Conservation (phyloP, 352 stramenopile species). For the Pythium pyrilobum region DNA sequence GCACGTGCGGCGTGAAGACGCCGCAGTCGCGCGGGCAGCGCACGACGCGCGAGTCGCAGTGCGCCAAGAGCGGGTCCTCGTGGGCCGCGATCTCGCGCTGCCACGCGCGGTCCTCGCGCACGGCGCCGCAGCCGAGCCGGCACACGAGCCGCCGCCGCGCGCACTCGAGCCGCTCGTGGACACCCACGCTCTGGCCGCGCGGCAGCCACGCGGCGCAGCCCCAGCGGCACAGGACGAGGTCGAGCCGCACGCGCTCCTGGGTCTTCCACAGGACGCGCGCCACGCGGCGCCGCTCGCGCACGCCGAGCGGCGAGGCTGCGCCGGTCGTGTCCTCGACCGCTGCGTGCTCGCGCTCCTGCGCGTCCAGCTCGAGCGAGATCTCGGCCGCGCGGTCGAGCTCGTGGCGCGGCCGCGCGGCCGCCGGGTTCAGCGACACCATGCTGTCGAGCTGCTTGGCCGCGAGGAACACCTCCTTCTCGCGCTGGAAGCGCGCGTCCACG, state of each 20-base stretch:
- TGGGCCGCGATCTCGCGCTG: conserved; percentile 44
- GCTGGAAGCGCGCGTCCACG: conserved; percentile 50
- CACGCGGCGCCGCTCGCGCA: conserved; percentile 47
- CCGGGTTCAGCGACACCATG: conserved; percentile 33
- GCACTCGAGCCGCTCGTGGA: conserved; percentile 58
- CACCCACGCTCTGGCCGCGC: conserved; percentile 30
- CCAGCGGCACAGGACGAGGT: conserved; percentile 47
- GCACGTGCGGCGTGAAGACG: conserved; percentile 48
- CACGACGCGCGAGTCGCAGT: conserved; percentile 48
- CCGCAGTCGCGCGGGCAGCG: conserved; percentile 62
- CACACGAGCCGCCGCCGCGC: conserved; percentile 55
- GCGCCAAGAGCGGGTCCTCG: conserved; percentile 33
- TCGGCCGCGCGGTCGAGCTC: conserved; percentile 41
- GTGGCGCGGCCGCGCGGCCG: conserved; percentile 18
- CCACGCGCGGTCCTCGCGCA: conserved; percentile 48
- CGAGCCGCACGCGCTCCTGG: conserved; percentile 27
- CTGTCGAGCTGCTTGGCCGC: conserved; percentile 29
- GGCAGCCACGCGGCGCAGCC: conserved; percentile 54
- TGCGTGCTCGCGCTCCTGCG: conserved; percentile 43
- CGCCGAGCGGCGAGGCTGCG: conserved; percentile 5
- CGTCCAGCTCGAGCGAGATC: conserved; percentile 35
- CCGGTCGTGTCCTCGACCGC: conserved; percentile 41
- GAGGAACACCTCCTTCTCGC: conserved; percentile 54
- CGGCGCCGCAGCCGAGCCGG: conserved; percentile 49
- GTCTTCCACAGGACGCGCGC: conserved; percentile 43